These are phyloP conservation scores for Passiflora organensis DNA, from an alignment of 345 rosid genomes.

Conservation along the genomic window DNA sequence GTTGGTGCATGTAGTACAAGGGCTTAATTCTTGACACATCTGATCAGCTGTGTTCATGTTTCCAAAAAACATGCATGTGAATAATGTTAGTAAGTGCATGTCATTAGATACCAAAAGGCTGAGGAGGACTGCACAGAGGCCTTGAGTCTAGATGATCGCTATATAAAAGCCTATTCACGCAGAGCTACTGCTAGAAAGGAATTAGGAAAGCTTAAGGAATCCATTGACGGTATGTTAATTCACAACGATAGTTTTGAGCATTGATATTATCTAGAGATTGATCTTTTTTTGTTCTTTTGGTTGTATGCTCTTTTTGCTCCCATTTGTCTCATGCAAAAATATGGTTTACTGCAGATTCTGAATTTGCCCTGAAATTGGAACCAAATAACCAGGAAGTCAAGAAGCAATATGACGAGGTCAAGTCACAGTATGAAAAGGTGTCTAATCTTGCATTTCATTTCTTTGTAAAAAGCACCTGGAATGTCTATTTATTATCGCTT, in stretches of 20 bases:
- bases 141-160: slow-evolving; percentile 80
- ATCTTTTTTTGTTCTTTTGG: slow-evolving; percentile 3
- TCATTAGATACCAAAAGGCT: slow-evolving; percentile 64
- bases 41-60: too few species aligned
- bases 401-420: slow-evolving; percentile 68
- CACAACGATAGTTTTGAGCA: background rate
- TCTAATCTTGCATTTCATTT: slow-evolving; percentile 1
- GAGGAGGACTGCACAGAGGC: slow-evolving; percentile 95
- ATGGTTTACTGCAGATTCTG: slow-evolving; percentile 65
- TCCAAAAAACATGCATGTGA: too few species aligned
- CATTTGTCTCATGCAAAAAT: slow-evolving; percentile 19
- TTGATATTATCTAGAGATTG: background rate
- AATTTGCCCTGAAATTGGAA: slow-evolving; percentile 78
- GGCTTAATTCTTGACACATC: too few species aligned
- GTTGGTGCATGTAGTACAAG: too few species aligned
- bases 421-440: slow-evolving; percentile 70
- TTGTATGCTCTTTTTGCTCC: too few species aligned
- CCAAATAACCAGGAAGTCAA: slow-evolving; percentile 79
- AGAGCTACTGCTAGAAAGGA: slow-evolving; percentile 87
- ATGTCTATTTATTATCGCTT: background rate
- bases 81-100: background rate
- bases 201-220: slow-evolving; percentile 65
- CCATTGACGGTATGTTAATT: slow-evolving; percentile 57
- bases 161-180: slow-evolving; percentile 83
- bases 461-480: background rate